Conservation (phyloP, 192 early-diverging fungal species). For the Gigaspora rosea region DNA sequence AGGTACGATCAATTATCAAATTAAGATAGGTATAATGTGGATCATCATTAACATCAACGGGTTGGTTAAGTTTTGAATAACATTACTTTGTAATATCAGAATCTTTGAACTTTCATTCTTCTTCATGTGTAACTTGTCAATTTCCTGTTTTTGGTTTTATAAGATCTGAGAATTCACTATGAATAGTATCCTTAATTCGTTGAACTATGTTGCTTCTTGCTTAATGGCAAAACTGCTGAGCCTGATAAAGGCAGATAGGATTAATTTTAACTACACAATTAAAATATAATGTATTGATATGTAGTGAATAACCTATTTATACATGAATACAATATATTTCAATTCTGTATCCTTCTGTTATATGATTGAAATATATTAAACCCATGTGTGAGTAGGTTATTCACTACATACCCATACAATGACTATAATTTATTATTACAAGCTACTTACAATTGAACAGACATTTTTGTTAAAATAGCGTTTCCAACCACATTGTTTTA, state of each 20-base stretch:
- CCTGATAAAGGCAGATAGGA: background rate
- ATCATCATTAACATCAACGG: background rate
- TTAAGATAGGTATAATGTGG: conserved; percentile 5
- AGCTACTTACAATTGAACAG: background rate
- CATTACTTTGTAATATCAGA: background rate
- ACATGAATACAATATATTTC: no score
- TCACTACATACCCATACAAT: no score
- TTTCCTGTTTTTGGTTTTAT: background rate
- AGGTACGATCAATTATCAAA: background rate
- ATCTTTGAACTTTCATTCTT: background rate
- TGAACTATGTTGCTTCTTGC: background rate
- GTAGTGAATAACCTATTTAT: no score
- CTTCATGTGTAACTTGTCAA: background rate
- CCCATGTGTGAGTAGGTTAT: no score
- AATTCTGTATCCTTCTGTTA: no score
- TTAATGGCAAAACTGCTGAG: background rate
- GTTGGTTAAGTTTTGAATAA: background rate
- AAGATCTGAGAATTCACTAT: background rate
- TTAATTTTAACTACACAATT: background rate
- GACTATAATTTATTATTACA: background rate
- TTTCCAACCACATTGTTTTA: background rate
- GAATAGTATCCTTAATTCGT: background rate
- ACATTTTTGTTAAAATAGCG: background rate
- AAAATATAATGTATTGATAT: background rate
- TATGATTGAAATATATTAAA: no score